Evolutionary conservation across 805 yeast species (phyloP).

Genomic region (Pichia occidentalis): DNA sequence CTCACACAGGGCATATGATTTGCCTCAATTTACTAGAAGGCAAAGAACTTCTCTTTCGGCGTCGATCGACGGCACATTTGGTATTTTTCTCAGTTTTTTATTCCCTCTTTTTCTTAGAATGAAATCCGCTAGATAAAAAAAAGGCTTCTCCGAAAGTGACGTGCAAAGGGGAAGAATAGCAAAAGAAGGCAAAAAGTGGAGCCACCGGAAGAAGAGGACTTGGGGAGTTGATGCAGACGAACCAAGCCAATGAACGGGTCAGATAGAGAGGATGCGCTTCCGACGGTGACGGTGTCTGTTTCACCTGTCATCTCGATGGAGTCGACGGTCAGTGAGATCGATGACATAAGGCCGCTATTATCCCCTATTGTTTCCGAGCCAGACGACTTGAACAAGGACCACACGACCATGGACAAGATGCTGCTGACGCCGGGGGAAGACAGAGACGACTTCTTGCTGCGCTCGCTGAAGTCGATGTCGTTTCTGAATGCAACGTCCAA

Average conservation of each 20-base stretch:
- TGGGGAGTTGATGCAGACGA: background rate
- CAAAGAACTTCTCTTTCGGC: too few relatives aligned
- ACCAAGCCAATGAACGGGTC: background rate
- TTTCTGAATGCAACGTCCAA: constrained; percentile 3
- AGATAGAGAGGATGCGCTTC: too few relatives aligned
- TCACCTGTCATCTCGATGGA: constrained; percentile 1
- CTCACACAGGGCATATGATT: too few relatives aligned
- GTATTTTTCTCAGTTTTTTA: too few relatives aligned
- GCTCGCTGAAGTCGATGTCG: constrained; percentile 9
- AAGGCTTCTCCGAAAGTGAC: too few relatives aligned
- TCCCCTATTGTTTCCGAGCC: constrained; percentile 11
- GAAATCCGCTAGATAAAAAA: too few relatives aligned
- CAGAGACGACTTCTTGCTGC: constrained; percentile 7
- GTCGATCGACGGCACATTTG: too few relatives aligned
- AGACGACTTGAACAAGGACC: constrained; percentile 1
- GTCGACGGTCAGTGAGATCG: background rate
- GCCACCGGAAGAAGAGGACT: too few relatives aligned
- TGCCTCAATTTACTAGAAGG: too few relatives aligned
- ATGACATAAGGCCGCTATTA: constrained; percentile 6
- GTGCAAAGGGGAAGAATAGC: too few relatives aligned
- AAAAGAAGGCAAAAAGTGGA: too few relatives aligned
- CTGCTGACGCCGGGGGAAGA: constrained; percentile 8
- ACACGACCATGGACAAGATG: background rate
- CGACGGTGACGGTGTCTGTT: background rate
- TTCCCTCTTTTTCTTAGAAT: too few relatives aligned